Evolutionary conservation across 257 asterid species (phyloP).

Genomic region (Solanum neorickii): DNA sequence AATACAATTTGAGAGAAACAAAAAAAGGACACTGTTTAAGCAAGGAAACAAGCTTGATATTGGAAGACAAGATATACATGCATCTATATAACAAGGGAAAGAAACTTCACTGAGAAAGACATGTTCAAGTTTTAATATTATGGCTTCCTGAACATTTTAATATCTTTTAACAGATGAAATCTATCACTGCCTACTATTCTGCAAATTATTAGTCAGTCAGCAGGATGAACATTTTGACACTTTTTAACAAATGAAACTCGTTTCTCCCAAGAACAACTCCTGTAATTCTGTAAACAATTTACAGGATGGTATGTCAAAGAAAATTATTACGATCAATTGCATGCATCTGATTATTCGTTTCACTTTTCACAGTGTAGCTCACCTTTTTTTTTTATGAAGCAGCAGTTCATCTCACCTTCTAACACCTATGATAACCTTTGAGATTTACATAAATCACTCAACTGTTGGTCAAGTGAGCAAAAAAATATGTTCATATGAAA

Average conservation of each 20-base stretch:
- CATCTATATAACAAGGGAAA: not conserved
- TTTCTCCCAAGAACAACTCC: not conserved
- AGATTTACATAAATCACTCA: not conserved
- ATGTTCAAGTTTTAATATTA: not conserved
- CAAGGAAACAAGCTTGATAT: not conserved
- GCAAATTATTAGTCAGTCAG: not conserved
- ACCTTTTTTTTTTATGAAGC: not conserved
- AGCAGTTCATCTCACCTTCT: not conserved
- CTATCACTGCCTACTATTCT: not conserved
- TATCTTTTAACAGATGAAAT: not conserved
- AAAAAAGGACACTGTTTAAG: not conserved
- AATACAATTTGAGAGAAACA: slow-evolving; percentile 7
- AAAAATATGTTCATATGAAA: not conserved
- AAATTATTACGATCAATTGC: not conserved
- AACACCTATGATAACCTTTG: not conserved
- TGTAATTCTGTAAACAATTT: not conserved
- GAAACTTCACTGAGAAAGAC: not conserved
- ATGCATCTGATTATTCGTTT: not conserved
- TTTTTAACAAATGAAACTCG: not conserved
- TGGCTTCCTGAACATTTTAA: not conserved
- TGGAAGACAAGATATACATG: not conserved
- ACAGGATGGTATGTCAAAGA: not conserved
- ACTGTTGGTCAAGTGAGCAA: not conserved
- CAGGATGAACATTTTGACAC: not conserved
- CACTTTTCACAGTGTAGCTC: not conserved